Percentiles rank a stretch among this genome's conserved stretches.
Evolutionary conservation across 1,139 yeast genomes (phyloP).

Genomic region (Candida sp.): DNA sequence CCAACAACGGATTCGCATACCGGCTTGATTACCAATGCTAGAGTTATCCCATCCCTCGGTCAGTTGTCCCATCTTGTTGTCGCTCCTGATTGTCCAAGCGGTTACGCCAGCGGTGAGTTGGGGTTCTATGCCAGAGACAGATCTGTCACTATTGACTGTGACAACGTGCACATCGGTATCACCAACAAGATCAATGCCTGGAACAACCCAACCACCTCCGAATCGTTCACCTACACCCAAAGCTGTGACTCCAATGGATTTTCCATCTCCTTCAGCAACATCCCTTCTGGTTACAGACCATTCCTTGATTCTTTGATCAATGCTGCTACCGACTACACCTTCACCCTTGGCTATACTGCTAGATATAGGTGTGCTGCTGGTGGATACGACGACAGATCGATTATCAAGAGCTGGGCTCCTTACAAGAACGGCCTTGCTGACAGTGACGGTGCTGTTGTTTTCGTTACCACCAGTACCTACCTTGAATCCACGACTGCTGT

Average conservation of each 20-base stretch:
- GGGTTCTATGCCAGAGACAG: constrained; percentile 90
- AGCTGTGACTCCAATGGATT: constrained; percentile 17
- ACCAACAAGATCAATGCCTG: constrained; percentile 24
- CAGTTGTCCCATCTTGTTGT: constrained; percentile 16
- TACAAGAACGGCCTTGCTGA: constrained; percentile 17
- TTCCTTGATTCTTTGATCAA: constrained; percentile 11
- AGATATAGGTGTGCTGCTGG: neutral
- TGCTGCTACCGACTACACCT: neutral
- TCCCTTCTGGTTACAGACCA: constrained; percentile 33
- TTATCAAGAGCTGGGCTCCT: constrained; percentile 9
- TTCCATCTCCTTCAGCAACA: constrained; percentile 18
- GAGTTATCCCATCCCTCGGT: constrained; percentile 16
- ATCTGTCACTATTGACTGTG: constrained; percentile 61
- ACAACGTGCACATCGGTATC: constrained; percentile 19
- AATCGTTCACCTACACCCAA: constrained; percentile 10
- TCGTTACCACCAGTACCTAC: neutral
- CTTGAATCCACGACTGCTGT: constrained; percentile 14
- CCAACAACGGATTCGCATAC: neutral
- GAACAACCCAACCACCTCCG: constrained; percentile 19
- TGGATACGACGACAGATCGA: neutral
- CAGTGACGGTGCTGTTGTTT: constrained; percentile 19
- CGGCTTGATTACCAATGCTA: neutral
- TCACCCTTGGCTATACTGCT: neutral
- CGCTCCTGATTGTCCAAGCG: constrained; percentile 25
- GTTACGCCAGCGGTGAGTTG: constrained; percentile 77